Evolutionary conservation across 1,284 basidiomycete genomes (phyloP).

Genomic region (Heterobasidion annosum): DNA sequence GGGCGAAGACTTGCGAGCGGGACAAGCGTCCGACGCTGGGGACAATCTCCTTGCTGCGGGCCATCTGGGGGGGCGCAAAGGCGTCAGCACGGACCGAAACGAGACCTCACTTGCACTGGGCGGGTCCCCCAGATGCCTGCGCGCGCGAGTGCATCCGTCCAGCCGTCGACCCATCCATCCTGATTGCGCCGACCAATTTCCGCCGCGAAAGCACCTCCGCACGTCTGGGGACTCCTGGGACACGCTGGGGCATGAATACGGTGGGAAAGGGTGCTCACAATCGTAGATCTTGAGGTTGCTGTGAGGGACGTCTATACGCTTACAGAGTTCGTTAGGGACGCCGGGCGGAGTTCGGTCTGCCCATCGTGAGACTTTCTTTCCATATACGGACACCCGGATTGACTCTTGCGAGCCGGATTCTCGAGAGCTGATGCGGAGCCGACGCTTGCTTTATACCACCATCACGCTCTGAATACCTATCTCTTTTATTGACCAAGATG

Average conservation of each 20-base stretch:
- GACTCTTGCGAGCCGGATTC: no score
- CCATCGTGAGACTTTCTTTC: neutral
- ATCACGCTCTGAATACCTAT: neutral
- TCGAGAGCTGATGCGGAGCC: no score
- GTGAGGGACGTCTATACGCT: conserved; percentile 31
- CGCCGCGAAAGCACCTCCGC: conserved; percentile 1
- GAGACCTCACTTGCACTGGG: conserved; percentile 10
- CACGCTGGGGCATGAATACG: neutral
- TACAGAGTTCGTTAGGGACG: conserved; percentile 5
- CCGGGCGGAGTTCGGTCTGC: conserved; percentile 5
- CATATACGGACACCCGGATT: neutral
- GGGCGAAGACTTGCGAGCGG: conserved; percentile 72
- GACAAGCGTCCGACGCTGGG: conserved; percentile 82
- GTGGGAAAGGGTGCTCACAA: conserved; percentile 6
- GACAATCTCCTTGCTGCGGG: conserved; percentile 84
- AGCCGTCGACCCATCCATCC: conserved; percentile 11
- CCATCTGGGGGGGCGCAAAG: conserved; percentile 56
- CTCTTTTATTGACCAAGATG: conserved; percentile 1
- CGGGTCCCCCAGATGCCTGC: conserved; percentile 23
- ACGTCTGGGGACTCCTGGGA: neutral
- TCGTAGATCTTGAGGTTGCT: conserved; percentile 36
- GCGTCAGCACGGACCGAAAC: conserved; percentile 12
- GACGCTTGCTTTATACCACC: no score
- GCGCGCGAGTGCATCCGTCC: conserved; percentile 24
- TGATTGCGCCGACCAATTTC: neutral